Evolutionary conservation across 768 basidiomycete species (phyloP).

Genomic region (Suillus sp.): DNA sequence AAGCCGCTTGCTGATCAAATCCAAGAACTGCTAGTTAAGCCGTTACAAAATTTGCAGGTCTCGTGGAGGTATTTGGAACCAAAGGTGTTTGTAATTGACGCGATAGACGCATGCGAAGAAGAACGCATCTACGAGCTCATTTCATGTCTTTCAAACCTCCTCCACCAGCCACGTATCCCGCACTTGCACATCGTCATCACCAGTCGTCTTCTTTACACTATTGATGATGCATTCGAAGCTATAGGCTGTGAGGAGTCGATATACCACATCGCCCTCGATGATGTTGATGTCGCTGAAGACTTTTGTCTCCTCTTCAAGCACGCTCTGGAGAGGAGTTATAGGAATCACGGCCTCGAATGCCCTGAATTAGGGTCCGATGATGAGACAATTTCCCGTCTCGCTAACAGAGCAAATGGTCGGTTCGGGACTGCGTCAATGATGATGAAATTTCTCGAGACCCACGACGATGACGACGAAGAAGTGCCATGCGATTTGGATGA

Average conservation of each 20-base stretch:
- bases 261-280: background rate
- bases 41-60: background rate
- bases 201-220: background rate
- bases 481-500: background rate
- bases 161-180: background rate
- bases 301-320: background rate
- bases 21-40: background rate
- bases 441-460: background rate
- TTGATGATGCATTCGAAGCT: background rate
- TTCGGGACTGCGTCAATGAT: background rate
- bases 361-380: background rate
- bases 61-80: background rate
- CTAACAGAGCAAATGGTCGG: background rate
- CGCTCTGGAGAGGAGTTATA: background rate
- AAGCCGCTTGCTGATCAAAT: background rate
- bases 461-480: no score
- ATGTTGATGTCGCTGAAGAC: background rate
- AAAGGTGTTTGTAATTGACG: conserved; percentile 5
- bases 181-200: conserved; percentile 2
- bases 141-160: background rate
- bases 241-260: background rate
- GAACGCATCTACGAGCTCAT: background rate
- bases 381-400: background rate
- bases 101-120: conserved; percentile 1
- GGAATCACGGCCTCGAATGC: background rate